Percentiles rank a stretch among this genome's conserved stretches.
Evolutionary conservation across 805 yeast genomes (phyloP).

Genomic region (Danielia reshetovae): DNA sequence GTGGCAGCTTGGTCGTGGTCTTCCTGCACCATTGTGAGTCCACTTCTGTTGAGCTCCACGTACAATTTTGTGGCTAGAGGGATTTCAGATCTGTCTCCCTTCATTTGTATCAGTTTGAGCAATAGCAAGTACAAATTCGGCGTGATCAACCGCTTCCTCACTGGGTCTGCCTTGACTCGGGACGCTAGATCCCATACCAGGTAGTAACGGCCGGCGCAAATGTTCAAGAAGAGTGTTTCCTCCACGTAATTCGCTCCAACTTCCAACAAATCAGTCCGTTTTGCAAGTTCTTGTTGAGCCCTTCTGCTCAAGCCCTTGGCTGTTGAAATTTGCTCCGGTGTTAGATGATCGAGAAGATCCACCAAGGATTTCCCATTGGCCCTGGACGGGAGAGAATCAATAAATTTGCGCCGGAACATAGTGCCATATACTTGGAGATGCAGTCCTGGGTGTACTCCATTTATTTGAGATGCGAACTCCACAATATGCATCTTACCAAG

Average conservation of each 20-base stretch:
- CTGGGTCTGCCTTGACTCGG: constrained; percentile 8
- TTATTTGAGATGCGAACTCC: constrained; percentile 1
- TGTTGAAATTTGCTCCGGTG: too few species aligned
- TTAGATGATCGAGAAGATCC: too few species aligned
- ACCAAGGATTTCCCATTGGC: too few species aligned
- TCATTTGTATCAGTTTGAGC: constrained; percentile 12
- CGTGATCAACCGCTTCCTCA: constrained; percentile 1
- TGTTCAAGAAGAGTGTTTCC: constrained; percentile 3
- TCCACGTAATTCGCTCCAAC: too few species aligned
- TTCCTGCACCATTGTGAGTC: background rate
- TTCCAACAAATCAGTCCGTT: background rate
- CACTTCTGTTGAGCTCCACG: constrained; percentile 4
- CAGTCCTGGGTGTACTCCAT: too few species aligned
- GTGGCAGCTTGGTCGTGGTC: constrained; percentile 5
- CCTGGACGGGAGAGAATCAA: too few species aligned
- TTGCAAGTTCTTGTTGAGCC: too few species aligned
- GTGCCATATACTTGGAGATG: too few species aligned
- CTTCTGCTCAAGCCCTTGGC: too few species aligned
- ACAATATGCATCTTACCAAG: background rate
- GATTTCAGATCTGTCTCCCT: background rate
- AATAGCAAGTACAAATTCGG: constrained; percentile 8
- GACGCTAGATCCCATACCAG: constrained; percentile 9
- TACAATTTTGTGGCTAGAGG: constrained; percentile 9
- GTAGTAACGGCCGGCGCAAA: constrained; percentile 6
- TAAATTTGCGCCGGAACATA: too few species aligned